Evolutionary conservation across 805 yeast genomes (phyloP).

Genomic region (Lachancea cidri): DNA sequence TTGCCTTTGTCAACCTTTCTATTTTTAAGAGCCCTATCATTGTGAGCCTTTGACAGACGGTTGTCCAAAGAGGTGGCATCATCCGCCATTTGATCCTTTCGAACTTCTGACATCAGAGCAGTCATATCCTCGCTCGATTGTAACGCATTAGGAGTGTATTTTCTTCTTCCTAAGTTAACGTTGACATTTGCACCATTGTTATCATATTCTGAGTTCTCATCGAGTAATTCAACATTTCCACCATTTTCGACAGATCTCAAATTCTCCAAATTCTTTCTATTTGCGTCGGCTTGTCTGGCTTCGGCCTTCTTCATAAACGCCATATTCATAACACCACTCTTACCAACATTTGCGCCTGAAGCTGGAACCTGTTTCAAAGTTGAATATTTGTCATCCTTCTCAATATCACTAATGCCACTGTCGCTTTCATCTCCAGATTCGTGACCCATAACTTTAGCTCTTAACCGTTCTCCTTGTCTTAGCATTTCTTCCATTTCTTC

Average conservation of each 20-base stretch:
- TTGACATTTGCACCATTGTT: slow-evolving; percentile 43
- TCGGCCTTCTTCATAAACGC: slow-evolving; percentile 94
- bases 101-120: slow-evolving; percentile 33
- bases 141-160: slow-evolving; percentile 56
- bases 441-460: slow-evolving; percentile 64
- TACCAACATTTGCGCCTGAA: slow-evolving; percentile 50
- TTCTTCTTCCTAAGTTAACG: slow-evolving; percentile 73
- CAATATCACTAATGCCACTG: slow-evolving; percentile 44
- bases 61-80: slow-evolving; percentile 42
- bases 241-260: slow-evolving; percentile 47
- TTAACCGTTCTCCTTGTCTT: slow-evolving; percentile 74
- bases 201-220: slow-evolving; percentile 30
- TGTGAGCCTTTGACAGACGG: slow-evolving; percentile 31
- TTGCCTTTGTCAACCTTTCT: too few species aligned
- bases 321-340: slow-evolving; percentile 88
- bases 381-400: slow-evolving; percentile 42
- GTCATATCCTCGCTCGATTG: slow-evolving; percentile 30
- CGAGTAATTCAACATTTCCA: slow-evolving; percentile 37
- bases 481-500: slow-evolving; percentile 94
- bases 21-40: slow-evolving; percentile 8
- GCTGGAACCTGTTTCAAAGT: slow-evolving; percentile 35
- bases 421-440: slow-evolving; percentile 47
- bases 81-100: slow-evolving; percentile 47
- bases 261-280: slow-evolving; percentile 46
- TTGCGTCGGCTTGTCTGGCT: slow-evolving; percentile 55